phyloP scores from a whole-genome alignment of 1,139 yeast genomes.

The Williopsis jadinii region DNA sequence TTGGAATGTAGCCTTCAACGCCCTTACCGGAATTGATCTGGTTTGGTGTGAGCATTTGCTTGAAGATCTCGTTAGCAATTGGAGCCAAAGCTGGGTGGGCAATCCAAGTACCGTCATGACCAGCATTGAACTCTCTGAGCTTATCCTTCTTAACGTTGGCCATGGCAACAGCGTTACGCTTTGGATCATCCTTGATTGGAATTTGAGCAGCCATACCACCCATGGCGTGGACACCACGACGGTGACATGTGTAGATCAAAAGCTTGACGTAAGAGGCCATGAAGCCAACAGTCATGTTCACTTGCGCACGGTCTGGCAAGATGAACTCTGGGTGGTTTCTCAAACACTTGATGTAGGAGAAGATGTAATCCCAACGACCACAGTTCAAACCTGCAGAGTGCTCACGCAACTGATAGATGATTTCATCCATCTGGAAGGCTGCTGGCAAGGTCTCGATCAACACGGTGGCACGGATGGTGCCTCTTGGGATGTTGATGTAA shows the following conservation, averaged over 20 bases:
- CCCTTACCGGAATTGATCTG: constrained; percentile 42
- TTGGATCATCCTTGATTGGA: constrained; percentile 64
- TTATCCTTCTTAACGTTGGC: constrained; percentile 68
- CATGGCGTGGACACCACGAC: constrained; percentile 72
- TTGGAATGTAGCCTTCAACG: constrained; percentile 23
- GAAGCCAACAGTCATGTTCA: constrained; percentile 70
- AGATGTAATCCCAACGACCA: constrained; percentile 81
- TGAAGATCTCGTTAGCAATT: constrained; percentile 69
- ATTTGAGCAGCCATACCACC: constrained; percentile 87
- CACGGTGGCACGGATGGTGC: constrained; percentile 74
- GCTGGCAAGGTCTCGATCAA: constrained; percentile 72
- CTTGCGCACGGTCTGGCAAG: constrained; percentile 68
- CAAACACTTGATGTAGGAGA: constrained; percentile 63
- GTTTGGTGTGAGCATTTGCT: constrained; percentile 80
- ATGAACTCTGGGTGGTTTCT: constrained; percentile 57
- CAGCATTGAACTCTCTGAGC: constrained; percentile 66
- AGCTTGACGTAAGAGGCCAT: constrained; percentile 65
- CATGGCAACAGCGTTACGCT: constrained; percentile 60
- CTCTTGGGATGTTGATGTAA: constrained; percentile 56
- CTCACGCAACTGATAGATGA: constrained; percentile 66
- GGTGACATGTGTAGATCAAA: constrained; percentile 65
- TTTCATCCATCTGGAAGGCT: constrained; percentile 78
- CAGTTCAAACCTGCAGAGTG: constrained; percentile 75
- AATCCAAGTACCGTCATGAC: constrained; percentile 81
- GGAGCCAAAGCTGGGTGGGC: constrained; percentile 77